phyloP scores from a whole-genome alignment of 2,329 filamentous ascomycete species.

The Diaporthe destruens region DNA sequence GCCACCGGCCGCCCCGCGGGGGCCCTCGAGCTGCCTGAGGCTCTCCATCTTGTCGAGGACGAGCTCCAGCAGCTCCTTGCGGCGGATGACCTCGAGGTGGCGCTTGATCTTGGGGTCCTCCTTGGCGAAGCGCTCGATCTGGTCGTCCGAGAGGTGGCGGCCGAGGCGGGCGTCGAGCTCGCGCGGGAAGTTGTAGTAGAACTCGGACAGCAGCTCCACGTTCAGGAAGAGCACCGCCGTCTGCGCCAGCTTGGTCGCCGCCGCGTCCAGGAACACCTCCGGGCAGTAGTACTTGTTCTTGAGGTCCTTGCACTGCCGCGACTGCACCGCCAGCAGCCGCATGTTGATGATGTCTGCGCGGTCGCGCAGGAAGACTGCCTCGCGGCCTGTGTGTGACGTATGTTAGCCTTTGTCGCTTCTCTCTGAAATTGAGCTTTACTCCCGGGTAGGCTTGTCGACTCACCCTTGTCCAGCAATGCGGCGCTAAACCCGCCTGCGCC shows the following conservation, averaged over 20 bases:
- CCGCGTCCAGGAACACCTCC: constrained; percentile 97
- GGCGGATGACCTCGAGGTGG: constrained; percentile 90
- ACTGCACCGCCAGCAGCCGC: constrained; percentile 88
- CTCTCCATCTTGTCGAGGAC: constrained; percentile 97
- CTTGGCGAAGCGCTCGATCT: constrained; percentile 90
- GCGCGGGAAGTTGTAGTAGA: constrained; percentile 97
- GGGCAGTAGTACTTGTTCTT: constrained; percentile 98
- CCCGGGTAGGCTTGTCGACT: constrained; percentile 41
- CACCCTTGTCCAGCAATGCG: constrained; percentile 85
- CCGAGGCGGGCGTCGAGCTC: constrained; percentile 91
- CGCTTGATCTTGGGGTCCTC: constrained; percentile 91
- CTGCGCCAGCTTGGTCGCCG: constrained; percentile 92
- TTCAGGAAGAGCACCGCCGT: constrained; percentile 98
- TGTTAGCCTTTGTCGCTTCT: constrained; percentile 46
- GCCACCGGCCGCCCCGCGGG: constrained; percentile 62
- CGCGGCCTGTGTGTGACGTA: constrained; percentile 72
- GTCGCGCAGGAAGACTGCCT: constrained; percentile 94
- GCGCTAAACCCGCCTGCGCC: constrained; percentile 96
- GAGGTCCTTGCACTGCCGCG: constrained; percentile 84
- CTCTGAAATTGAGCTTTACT: no score
- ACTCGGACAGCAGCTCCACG: constrained; percentile 95
- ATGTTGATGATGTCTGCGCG: constrained; percentile 91
- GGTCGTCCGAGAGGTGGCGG: constrained; percentile 79
- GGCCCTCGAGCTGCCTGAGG: constrained; percentile 83
- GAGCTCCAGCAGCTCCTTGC: constrained; percentile 93